Percentiles rank a stretch among this genome's conserved stretches.
phyloP scores from a whole-genome alignment of 1,139 yeast genomes.

The Geotrichum cucujoidarum region DNA sequence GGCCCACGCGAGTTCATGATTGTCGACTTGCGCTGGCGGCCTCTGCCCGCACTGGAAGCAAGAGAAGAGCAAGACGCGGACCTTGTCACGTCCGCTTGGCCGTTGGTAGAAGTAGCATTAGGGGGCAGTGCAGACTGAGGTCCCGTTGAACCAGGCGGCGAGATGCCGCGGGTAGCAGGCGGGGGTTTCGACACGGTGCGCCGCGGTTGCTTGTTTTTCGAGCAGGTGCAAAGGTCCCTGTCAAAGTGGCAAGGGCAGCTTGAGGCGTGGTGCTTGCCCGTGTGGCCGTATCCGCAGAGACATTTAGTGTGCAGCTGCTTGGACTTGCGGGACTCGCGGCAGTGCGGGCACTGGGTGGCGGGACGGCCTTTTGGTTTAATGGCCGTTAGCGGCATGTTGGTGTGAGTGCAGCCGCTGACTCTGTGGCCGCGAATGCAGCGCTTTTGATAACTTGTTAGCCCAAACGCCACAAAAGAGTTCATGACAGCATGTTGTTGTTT shows the following conservation, averaged over 20 bases:
- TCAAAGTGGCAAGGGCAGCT: conserved; percentile 55
- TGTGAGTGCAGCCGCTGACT: conserved; percentile 87
- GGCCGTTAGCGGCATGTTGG: conserved; percentile 84
- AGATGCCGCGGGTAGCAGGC: conserved; percentile 4
- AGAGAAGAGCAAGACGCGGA: conserved; percentile 9
- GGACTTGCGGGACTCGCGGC: conserved; percentile 71
- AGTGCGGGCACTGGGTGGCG: conserved; percentile 82
- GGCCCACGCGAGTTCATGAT: conserved; percentile 7
- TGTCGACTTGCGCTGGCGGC: conserved; percentile 8
- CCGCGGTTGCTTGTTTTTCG: conserved; percentile 32
- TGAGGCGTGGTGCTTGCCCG: conserved; percentile 42
- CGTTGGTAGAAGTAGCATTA: neutral
- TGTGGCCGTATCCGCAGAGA: conserved; percentile 56
- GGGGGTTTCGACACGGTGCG: conserved; percentile 9
- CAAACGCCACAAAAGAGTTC: neutral
- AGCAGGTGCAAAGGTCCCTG: conserved; percentile 54
- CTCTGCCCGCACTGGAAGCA: conserved; percentile 2
- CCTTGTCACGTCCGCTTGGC: neutral
- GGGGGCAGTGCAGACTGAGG: conserved; percentile 4
- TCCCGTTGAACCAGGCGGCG: neutral
- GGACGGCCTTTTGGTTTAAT: conserved; percentile 97
- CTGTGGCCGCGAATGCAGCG: conserved; percentile 94
- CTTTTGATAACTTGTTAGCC: no score
- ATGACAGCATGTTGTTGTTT: neutral
- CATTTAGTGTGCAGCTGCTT: conserved; percentile 70